These are phyloP conservation scores for Colletotrichum sp. DNA, from an alignment of 2,329 filamentous ascomycete genomes.

Conservation along the genomic window DNA sequence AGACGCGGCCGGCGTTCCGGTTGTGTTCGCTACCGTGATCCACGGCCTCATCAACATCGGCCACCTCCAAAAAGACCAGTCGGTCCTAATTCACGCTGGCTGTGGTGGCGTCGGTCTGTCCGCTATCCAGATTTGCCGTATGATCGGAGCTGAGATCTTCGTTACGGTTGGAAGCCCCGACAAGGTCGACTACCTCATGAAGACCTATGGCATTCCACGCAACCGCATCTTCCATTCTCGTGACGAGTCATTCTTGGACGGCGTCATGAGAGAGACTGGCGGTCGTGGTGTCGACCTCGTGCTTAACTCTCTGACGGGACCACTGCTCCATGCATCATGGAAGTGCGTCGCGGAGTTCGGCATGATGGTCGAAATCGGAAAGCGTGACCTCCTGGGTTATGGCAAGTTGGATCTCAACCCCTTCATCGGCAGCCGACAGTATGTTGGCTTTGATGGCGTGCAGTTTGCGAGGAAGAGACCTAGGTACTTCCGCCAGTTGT, in stretches of 20 bases:
- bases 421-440: constrained; percentile 42
- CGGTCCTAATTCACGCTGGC: constrained; percentile 16
- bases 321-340: constrained; percentile 35
- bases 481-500: background rate
- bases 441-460: constrained; percentile 16
- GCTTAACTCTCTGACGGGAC: constrained; percentile 34
- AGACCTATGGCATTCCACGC: constrained; percentile 11
- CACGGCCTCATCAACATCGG: constrained; percentile 24
- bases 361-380: constrained; percentile 40
- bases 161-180: constrained; percentile 31
- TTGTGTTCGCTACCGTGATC: constrained; percentile 33
- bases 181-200: constrained; percentile 31
- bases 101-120: background rate
- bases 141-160: background rate
- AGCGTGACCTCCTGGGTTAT: constrained; percentile 37
- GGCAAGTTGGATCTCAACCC: constrained; percentile 48
- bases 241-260: constrained; percentile 28
- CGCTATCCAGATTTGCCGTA: background rate
- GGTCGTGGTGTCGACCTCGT: constrained; percentile 34
- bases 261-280: constrained; percentile 26
- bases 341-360: constrained; percentile 39
- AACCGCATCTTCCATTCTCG: constrained; percentile 31
- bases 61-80: constrained; percentile 25
- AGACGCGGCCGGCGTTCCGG: constrained; percentile 33
- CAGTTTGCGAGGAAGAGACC: background rate